phyloP scores from a whole-genome alignment of 805 yeast genomes.

The Lipomyces yamadae region DNA sequence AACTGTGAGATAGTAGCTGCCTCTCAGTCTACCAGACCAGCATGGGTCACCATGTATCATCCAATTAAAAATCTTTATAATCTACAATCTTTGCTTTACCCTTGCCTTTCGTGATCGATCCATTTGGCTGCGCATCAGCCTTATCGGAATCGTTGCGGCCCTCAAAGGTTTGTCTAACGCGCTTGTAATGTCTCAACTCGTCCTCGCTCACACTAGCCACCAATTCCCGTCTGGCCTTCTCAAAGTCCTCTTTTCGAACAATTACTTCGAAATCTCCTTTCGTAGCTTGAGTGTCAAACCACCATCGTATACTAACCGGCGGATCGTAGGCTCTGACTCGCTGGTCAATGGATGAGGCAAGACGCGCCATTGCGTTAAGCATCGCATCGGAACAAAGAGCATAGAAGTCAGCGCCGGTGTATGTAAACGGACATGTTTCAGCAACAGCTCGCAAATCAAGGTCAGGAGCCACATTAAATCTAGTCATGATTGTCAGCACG shows the following conservation, averaged over 20 bases:
- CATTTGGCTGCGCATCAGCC: conserved; percentile 1
- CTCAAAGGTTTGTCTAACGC: conserved; percentile 81
- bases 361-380: conserved; percentile 94
- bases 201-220: conserved; percentile 86
- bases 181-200: conserved; percentile 79
- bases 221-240: conserved; percentile 71
- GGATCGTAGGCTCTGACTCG: conserved; percentile 61
- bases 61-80: neutral
- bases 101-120: neutral
- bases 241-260: conserved; percentile 75
- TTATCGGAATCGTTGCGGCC: conserved; percentile 48
- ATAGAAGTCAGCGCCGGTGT: conserved; percentile 97
- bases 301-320: conserved; percentile 71
- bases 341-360: conserved; percentile 74
- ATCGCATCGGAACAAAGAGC: conserved; percentile 95
- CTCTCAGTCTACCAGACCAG: neutral
- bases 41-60: neutral
- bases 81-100: conserved; percentile 1
- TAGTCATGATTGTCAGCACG: neutral
- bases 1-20: neutral
- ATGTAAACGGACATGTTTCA: conserved; percentile 78
- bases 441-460: conserved; percentile 68
- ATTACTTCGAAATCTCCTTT: conserved; percentile 67
- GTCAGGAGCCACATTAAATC: conserved; percentile 55
- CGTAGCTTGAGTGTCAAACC: conserved; percentile 85